These are phyloP conservation scores for Ceratocystis colombiana DNA, from an alignment of 2,329 filamentous ascomycete species.

Conservation along the genomic window DNA sequence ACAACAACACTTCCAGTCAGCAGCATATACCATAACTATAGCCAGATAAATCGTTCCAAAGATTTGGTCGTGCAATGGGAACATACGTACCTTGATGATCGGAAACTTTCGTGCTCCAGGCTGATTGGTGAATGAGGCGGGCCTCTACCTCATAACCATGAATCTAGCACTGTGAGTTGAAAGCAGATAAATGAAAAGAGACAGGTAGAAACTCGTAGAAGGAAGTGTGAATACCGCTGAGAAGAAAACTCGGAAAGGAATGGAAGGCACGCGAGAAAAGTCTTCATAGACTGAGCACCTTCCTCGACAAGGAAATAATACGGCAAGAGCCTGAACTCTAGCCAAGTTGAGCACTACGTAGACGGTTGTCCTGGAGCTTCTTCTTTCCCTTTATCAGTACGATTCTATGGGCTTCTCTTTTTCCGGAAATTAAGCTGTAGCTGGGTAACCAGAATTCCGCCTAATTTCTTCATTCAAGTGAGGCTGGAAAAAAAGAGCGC, in stretches of 20 bases:
- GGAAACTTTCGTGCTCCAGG: neutral
- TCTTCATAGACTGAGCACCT: neutral
- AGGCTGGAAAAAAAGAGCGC: neutral
- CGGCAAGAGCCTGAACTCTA: neutral
- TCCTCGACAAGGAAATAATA: neutral
- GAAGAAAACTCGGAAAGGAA: neutral
- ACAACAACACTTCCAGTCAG: neutral
- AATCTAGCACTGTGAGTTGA: neutral
- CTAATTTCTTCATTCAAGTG: neutral
- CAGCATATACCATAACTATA: neutral
- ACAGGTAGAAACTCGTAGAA: neutral
- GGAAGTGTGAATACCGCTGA: neutral
- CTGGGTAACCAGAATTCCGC: neutral
- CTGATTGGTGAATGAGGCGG: neutral
- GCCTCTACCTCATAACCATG: neutral
- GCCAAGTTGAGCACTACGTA: too few species aligned
- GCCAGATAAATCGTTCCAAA: neutral
- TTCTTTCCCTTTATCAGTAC: neutral
- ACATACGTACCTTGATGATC: neutral
- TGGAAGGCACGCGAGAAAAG: neutral
- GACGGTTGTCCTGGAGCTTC: conserved; percentile 2
- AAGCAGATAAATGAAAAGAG: neutral
- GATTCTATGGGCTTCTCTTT: neutral
- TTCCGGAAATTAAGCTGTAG: neutral
- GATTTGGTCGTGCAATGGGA: too few species aligned